Base-by-base conservation (phyloP, 2,329 filamentous ascomycete species). In the Xylaria sp. region DNA sequence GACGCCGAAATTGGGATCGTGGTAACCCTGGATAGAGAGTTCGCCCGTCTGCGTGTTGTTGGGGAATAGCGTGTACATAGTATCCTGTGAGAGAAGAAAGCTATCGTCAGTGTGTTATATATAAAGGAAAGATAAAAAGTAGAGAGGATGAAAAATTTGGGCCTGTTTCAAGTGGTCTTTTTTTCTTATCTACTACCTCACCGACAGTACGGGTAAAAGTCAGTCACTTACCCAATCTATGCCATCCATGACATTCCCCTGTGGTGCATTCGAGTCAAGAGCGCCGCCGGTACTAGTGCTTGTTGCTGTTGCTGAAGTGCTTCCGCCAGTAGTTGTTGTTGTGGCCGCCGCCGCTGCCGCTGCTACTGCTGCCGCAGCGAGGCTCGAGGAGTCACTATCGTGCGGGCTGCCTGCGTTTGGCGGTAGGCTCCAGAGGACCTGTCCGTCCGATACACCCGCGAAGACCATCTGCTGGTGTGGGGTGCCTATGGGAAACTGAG, bases 221-320 rank as follows among this genome's bases (percentile, higher is more conserved):
- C 8, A 10, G 52, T 10, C 23, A 83, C 88, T 81, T 80, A 91
- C 89, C 90, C 89, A 92, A 73, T 92, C 89, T 71, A 92, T 88
- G 65, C 88, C 87, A 50, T 88, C 80, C 79, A 85, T 82, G 46
- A 82, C 73, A 70, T 80, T 79, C 69, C 74, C 79, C 28, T 73
- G 74, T n/a, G 66, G 12, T n/a, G 66, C 10, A 20, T 59, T 66
- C 18, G 63, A 37, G 12, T 59, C 63, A 3, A 58, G 41, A 25
- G 25, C 63, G 1, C n/a, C 51, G 9, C 60, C 65, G 13, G 34
- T 23, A 56, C 54, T 9, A 13, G 13, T 7, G 20, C 20, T 37
- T 39, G 65, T 37, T 39, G 65, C 57, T 52, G 50, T 65, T 13
- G 52, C 52, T 20, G 55, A 56, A 23, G 55, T 34, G 39, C 18